These are phyloP conservation scores for Juglanconis oblonga DNA, from an alignment of 2,329 filamentous ascomycete species.

Conservation along the genomic window DNA sequence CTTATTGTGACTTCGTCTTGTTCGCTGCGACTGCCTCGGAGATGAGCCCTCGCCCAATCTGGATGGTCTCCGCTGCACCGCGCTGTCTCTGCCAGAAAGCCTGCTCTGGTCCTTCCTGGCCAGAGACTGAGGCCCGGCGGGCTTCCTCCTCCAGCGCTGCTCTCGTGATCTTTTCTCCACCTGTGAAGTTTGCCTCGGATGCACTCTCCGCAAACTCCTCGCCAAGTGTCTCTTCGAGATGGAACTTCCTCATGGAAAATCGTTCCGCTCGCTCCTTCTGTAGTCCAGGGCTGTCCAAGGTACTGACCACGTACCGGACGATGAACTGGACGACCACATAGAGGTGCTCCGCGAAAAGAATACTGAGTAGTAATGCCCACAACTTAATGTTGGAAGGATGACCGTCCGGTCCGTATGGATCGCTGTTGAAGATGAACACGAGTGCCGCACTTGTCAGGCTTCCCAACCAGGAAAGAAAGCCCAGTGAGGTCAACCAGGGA, in stretches of 20 bases:
- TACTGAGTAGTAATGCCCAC: conserved; percentile 77
- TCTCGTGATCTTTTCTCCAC: conserved; percentile 62
- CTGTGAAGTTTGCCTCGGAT: conserved; percentile 43
- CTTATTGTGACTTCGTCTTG: conserved; percentile 16
- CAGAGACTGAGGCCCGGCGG: conserved; percentile 45
- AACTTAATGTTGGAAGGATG: conserved; percentile 68
- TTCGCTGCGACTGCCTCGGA: conserved; percentile 32
- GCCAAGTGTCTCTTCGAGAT: conserved; percentile 71
- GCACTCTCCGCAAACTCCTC: conserved; percentile 50
- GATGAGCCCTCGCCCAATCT: conserved; percentile 54
- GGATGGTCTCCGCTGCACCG: conserved; percentile 55
- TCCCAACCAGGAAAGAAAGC: conserved; percentile 91
- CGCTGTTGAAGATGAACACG: conserved; percentile 81
- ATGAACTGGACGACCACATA: conserved; percentile 76
- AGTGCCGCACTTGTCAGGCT: conserved; percentile 84
- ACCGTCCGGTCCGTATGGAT: conserved; percentile 62
- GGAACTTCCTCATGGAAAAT: conserved; percentile 74
- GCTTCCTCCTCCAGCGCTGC: conserved; percentile 64
- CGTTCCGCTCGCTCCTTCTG: conserved; percentile 82
- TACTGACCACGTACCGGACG: conserved; percentile 70
- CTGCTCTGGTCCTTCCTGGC: conserved; percentile 51
- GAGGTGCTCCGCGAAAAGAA: conserved; percentile 84
- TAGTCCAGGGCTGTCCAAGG: conserved; percentile 80
- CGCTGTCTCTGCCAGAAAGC: conserved; percentile 62
- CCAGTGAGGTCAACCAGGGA: conserved; percentile 81